Percentiles rank a stretch among this genome's conserved stretches.
Evolutionary conservation across 331 rosid species (phyloP).

Genomic region (Erythrophleum ivorense): DNA sequence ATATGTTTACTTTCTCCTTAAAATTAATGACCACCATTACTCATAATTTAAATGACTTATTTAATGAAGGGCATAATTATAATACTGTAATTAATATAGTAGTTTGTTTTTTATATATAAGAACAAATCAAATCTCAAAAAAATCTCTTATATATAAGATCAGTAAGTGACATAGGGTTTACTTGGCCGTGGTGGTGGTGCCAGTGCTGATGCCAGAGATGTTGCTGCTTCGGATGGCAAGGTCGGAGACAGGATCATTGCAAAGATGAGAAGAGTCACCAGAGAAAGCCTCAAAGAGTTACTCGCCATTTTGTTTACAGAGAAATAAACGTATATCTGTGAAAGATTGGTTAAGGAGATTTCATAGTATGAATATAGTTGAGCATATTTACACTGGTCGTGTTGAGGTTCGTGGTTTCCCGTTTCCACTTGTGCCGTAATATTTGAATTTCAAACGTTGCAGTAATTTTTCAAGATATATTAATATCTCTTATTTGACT

Average conservation of each 20-base stretch:
- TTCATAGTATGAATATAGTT: no score
- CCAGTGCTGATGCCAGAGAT: neutral
- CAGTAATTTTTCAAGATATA: no score
- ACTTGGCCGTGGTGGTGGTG: neutral
- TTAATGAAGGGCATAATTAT: no score
- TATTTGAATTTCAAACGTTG: neutral
- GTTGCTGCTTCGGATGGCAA: neutral
- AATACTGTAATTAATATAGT: no score
- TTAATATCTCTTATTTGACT: neutral
- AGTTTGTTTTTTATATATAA: no score
- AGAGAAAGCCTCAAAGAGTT: neutral
- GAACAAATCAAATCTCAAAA: no score
- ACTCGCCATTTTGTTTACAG: neutral
- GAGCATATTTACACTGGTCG: neutral
- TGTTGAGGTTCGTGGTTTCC: neutral
- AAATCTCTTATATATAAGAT: no score
- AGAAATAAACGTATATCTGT: neutral
- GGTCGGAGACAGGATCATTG: neutral
- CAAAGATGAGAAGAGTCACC: conserved; percentile 1
- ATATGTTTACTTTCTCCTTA: no score
- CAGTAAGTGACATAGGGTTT: neutral
- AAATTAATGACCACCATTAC: no score
- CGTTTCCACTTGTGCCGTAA: neutral
- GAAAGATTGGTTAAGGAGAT: no score
- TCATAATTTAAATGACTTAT: no score